Evolutionary conservation across 2,329 filamentous ascomycete genomes (phyloP).

Genomic region (Pseudogymnoascus sp.): DNA sequence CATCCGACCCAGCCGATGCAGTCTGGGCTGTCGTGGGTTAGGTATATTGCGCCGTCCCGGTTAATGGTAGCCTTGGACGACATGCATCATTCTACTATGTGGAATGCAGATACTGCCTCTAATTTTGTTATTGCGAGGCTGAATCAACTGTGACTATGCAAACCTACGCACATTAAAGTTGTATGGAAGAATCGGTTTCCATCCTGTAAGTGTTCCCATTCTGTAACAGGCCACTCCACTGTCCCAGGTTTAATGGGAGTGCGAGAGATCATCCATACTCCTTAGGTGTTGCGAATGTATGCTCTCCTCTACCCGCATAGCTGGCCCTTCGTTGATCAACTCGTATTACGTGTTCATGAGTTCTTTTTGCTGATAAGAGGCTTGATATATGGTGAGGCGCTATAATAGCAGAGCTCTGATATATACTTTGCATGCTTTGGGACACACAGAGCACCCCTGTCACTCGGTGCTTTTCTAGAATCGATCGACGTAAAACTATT

Average conservation of each 20-base stretch:
- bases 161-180: neutral
- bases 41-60: neutral
- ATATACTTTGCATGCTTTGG: neutral
- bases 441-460: neutral
- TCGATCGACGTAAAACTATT: neutral
- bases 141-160: neutral
- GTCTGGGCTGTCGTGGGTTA: conserved; percentile 2
- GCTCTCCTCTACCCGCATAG: neutral
- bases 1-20: conserved; percentile 6
- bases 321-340: neutral
- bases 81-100: neutral
- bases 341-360: neutral
- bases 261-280: neutral
- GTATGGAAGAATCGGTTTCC: neutral
- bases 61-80: conserved; percentile 2
- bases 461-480: neutral
- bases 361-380: neutral
- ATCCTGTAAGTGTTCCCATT: neutral
- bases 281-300: neutral
- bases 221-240: neutral
- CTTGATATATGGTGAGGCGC: neutral
- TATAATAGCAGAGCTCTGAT: neutral
- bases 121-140: neutral
- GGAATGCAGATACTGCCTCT: neutral
- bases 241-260: neutral